Evolutionary conservation across 805 yeast species (phyloP).

Genomic region (Sugiyamaella smithiae): DNA sequence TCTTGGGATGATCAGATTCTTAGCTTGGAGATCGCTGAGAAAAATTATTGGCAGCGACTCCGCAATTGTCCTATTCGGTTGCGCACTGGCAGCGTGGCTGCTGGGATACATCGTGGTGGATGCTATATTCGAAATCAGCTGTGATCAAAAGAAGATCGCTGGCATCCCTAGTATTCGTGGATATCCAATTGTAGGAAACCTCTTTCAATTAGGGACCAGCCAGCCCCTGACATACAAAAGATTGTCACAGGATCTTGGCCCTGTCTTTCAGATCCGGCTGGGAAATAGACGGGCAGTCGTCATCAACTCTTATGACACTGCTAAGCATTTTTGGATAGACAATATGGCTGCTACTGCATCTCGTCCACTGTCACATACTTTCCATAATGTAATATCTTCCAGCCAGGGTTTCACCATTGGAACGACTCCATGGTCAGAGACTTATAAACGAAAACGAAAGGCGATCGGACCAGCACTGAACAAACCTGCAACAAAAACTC

Average conservation of each 20-base stretch:
- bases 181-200: slow-evolving; percentile 52
- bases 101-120: slow-evolving; percentile 13
- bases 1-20: not conserved
- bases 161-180: slow-evolving; percentile 46
- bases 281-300: slow-evolving; percentile 59
- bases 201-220: slow-evolving; percentile 43
- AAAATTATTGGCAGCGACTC: too few species aligned
- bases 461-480: slow-evolving; percentile 42
- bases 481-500: slow-evolving; percentile 37
- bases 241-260: slow-evolving; percentile 44
- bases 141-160: slow-evolving; percentile 16
- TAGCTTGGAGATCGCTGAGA: too few species aligned
- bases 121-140: slow-evolving; percentile 16
- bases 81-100: not conserved
- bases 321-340: slow-evolving; percentile 51
- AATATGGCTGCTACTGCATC: slow-evolving; percentile 57
- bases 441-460: slow-evolving; percentile 36
- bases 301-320: slow-evolving; percentile 61
- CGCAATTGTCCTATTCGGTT: too few species aligned
- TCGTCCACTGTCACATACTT: slow-evolving; percentile 63
- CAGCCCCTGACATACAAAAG: slow-evolving; percentile 49
- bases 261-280: slow-evolving; percentile 60
- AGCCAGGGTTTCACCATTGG: slow-evolving; percentile 43
- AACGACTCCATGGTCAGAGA: slow-evolving; percentile 44
- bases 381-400: slow-evolving; percentile 58